phyloP scores from a whole-genome alignment of 2,329 filamentous ascomycete genomes.

The Tympanopsis confertula region DNA sequence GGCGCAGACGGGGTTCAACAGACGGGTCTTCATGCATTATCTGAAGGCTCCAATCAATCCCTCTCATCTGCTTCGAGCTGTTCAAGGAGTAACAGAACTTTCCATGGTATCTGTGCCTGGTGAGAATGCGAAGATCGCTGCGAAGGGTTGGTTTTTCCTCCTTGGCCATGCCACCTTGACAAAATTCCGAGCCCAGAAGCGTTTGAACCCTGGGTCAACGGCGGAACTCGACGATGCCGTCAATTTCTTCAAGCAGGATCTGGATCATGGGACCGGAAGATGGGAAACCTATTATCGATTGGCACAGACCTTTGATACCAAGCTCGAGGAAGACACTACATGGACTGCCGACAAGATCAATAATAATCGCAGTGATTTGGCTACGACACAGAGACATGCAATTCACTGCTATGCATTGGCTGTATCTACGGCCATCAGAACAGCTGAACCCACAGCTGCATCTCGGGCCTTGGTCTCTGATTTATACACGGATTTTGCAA shows the following conservation, averaged over 20 bases:
- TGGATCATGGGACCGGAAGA: slow-evolving; percentile 18
- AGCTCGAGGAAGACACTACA: slow-evolving; percentile 24
- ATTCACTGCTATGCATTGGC: slow-evolving; percentile 48
- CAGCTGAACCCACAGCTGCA: slow-evolving; percentile 38
- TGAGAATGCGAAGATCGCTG: slow-evolving; percentile 10
- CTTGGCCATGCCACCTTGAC: slow-evolving; percentile 8
- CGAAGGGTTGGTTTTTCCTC: slow-evolving; percentile 11
- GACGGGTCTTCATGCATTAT: slow-evolving; percentile 69
- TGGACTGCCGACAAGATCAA: slow-evolving; percentile 27
- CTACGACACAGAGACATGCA: slow-evolving; percentile 16
- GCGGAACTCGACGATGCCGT: slow-evolving; percentile 22
- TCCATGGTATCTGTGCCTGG: slow-evolving; percentile 2
- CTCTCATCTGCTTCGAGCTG: slow-evolving; percentile 51
- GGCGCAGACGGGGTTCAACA: slow-evolving; percentile 74
- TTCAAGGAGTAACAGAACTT: background rate
- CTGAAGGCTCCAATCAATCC: slow-evolving; percentile 78
- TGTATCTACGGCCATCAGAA: slow-evolving; percentile 45
- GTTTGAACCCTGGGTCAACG: slow-evolving; percentile 16
- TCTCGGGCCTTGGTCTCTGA: slow-evolving; percentile 46
- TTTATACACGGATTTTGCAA: slow-evolving; percentile 58
- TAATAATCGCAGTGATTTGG: slow-evolving; percentile 17
- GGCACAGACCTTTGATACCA: slow-evolving; percentile 23
- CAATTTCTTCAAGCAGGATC: slow-evolving; percentile 20
- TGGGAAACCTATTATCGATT: slow-evolving; percentile 28
- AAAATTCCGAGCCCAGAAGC: slow-evolving; percentile 15